Base-by-base conservation (phyloP, 2,329 filamentous ascomycete species). In the Cucurbitaria berberidis region DNA sequence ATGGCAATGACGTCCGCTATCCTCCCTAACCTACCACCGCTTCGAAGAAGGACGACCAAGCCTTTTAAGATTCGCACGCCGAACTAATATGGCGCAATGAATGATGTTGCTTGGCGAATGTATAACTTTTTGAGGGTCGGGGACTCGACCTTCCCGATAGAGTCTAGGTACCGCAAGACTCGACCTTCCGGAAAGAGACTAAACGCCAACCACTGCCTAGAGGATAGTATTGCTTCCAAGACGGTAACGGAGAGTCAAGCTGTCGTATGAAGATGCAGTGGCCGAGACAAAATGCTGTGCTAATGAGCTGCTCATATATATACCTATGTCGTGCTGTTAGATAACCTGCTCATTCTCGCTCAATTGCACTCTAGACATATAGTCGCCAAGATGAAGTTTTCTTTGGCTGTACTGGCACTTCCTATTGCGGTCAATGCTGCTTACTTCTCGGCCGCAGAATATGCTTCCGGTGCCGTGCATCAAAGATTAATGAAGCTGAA, bases 401-500 rank as follows among this genome's bases (percentile, higher is more conserved):
- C 57, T 41, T 29, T 66, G 38, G 63, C 60, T 49, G 53, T 55
- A n/a, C 44, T 67, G 22, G 62, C 53, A 40, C 50, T 67, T 30
- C 64, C 64, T 13, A 34, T 66, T 52, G 64, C 57, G 39, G 62
- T 45, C 32, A 60, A 66, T 49, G 64, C 64, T 24, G 62, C 62
- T 6, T 52, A 53, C 10, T 67, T 34, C 53, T 66, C 64, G n/a
- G 51, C 59, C 18, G 53, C 63, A 9, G 62, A 67, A 54, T 67
- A 67, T 56, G 54, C 52, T 4, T 67, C 62, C 24, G 64, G 64
- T 34, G 59, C 56, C 30, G 57, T 67, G 27, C 62, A 66, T 57
- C 53, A 60, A 27, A 64, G 64, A 45, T 45, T 67, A 52, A 67
- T 67, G 64, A 66, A 67, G 45, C 45, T 67, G 38, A 67, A 67